Conservation (phyloP, 2,329 filamentous ascomycete genomes). For the Drechslerella dactyloides region DNA sequence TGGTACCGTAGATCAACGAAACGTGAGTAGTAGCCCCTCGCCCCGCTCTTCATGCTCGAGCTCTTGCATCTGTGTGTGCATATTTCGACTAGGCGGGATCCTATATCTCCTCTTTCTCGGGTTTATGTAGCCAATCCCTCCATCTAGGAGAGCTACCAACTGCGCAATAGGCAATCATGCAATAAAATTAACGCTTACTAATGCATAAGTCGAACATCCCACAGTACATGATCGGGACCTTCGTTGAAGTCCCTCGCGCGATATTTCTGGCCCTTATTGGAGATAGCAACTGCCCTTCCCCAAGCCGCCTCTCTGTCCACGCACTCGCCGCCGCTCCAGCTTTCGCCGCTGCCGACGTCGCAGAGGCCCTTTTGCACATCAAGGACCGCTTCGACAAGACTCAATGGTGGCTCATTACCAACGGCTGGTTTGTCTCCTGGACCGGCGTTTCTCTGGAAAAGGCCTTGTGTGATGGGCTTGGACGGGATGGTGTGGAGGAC, state of each 20-base stretch:
- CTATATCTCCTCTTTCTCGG: no score
- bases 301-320: not conserved
- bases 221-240: not conserved
- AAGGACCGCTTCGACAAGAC: constrained; percentile 14
- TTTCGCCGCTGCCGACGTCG: constrained; percentile 29
- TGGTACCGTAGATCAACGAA: not conserved
- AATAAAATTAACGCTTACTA: no score
- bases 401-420: constrained; percentile 29
- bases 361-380: constrained; percentile 30
- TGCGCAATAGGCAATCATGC: no score
- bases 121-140: not conserved
- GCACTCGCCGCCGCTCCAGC: constrained; percentile 1
- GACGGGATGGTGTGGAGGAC: constrained; percentile 5
- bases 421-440: constrained; percentile 28
- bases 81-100: no score
- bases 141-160: not conserved
- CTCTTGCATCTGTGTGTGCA: no score
- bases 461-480: constrained; percentile 12
- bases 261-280: constrained; percentile 22
- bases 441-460: constrained; percentile 16
- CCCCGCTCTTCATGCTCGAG: no score
- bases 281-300: constrained; percentile 8
- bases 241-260: constrained; percentile 4
- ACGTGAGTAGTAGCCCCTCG: no score
- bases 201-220: constrained; percentile 2